Evolutionary conservation across 345 rosid genomes (phyloP), one percentile per base, ranked within the genome.

Genomic region (Excoecaria agallocha): DNA sequence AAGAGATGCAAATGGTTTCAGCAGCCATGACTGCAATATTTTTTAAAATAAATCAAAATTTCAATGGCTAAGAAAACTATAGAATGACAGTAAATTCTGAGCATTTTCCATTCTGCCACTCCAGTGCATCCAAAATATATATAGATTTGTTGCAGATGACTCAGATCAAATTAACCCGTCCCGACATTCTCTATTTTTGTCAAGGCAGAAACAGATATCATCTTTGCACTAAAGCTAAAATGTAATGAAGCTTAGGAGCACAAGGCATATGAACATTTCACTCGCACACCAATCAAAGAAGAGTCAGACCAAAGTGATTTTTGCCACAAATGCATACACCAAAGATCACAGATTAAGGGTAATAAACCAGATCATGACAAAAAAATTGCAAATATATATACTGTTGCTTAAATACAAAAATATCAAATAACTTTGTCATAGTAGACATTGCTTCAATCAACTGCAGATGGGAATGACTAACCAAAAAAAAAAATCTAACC

Each of bases 1-100:
- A 71, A 43, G 15, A 56, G n/a, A 70, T 70, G 22, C 56, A 43
- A 49, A 68, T 5, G 51, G 39, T 46, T 56, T 13, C 64, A 57
- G 16, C 5, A 12, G 65, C 39, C 49, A 39, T 20, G 12, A 12
- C 54, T 48, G 39, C 49, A 68, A 68, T 68, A 48, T 50, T n/a
- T n/a, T n/a, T 49, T 13, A 24, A 8, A 67, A 45, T 15, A 12
- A 22, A 67, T 24, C 39, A 48, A 30, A 30, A 22, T 49, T 68
- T 37, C 41, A 50, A 4, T 68, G 58, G 71, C 71, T 50, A 55
- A 41, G 15, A 12, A 58, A 58, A 25, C 37, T 25, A 58, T 3
- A 12, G 38, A 58, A 2, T n/a, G 16, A 19, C 15, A 68, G 39
- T 25, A 16, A 24, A 7, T 46, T 43, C 43, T 6, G n/a, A 66